Conservation (phyloP, 169 alveolate species). For the Plasmodium vivax region DNA sequence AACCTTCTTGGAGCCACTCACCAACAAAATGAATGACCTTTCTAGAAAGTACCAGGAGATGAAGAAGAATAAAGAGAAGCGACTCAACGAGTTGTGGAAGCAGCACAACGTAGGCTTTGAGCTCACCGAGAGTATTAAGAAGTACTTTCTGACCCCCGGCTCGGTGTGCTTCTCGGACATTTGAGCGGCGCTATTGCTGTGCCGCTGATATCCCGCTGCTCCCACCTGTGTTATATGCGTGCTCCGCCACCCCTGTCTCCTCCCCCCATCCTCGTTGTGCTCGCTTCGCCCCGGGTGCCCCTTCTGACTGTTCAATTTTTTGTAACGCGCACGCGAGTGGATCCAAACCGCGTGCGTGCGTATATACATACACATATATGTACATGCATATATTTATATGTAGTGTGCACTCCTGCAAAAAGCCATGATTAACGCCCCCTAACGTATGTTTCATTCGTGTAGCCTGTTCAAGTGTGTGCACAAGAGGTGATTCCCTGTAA, state of each 20-base stretch:
- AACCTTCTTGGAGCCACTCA: constrained; percentile 51
- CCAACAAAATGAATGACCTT: constrained; percentile 22
- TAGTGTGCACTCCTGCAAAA: background rate
- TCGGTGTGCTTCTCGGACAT: constrained; percentile 27
- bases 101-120: constrained; percentile 55
- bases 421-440: background rate
- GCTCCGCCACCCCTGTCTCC: background rate
- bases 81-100: constrained; percentile 67
- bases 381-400: constrained; percentile 1
- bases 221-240: background rate
- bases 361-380: too few species aligned
- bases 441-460: background rate
- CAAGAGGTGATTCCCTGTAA: background rate
- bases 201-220: background rate
- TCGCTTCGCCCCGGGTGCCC: background rate
- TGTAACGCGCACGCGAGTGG: background rate
- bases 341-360: too few species aligned
- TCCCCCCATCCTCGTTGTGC: background rate
- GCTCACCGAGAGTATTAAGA: constrained; percentile 50
- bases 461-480: background rate
- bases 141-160: constrained; percentile 45
- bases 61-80: constrained; percentile 49
- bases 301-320: background rate
- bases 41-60: constrained; percentile 25
- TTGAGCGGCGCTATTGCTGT: background rate